Evolutionary conservation across 192 early-diverging fungal species (phyloP).

Genomic region (Backusella westeae): DNA sequence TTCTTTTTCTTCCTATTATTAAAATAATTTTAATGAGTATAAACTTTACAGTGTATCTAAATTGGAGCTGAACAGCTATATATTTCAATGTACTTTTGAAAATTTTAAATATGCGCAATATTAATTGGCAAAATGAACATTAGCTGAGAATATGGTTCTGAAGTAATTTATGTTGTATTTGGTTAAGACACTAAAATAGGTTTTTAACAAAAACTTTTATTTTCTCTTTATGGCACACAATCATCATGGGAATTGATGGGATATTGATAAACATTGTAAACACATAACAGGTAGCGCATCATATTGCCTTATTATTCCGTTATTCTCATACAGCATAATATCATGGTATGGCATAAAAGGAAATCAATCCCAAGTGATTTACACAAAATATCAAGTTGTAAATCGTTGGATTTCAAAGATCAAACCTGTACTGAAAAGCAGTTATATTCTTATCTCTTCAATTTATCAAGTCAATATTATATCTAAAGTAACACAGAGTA

Average conservation of each 20-base stretch:
- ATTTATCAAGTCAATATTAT: neutral
- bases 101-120: neutral
- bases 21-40: neutral
- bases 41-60: no score
- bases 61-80: no score
- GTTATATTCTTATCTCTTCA: neutral
- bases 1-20: neutral
- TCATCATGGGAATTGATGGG: neutral
- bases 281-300: neutral
- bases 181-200: neutral
- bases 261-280: slow-evolving; percentile 7
- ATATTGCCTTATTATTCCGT: neutral
- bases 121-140: no score
- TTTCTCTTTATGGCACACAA: neutral
- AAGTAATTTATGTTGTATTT: neutral
- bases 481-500: neutral
- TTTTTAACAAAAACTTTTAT: neutral
- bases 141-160: neutral
- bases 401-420: neutral
- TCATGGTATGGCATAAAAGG: neutral
- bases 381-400: slow-evolving; percentile 4
- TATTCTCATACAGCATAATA: neutral
- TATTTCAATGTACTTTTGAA: neutral
- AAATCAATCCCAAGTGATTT: neutral
- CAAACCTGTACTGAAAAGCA: neutral